Base-by-base conservation (phyloP, 345 rosid genomes). In the Salix suchowensis region DNA sequence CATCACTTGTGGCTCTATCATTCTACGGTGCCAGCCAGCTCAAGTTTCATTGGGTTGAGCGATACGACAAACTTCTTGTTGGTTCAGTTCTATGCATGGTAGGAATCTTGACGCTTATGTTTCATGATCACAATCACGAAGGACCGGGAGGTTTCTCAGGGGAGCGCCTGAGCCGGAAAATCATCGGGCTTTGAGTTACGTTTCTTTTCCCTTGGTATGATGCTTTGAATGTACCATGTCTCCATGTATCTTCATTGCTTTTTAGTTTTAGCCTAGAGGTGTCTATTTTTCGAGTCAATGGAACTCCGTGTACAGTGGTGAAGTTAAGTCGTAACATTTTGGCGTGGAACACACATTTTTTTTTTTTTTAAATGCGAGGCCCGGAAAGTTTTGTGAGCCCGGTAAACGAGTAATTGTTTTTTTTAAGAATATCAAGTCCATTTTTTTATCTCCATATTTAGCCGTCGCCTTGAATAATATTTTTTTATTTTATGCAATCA, bases 1-100 rank as follows among this genome's bases (percentile, higher is more conserved):
- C 97, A 65, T 96, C 97, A 0, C 82, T 96, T 74, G 99, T 96
- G 85, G 99, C 99, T 74, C 84, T 94, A 67, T 93, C 99, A 2
- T 96, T 92, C 88, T 96, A 94, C 16, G 99, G 99, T 73, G 99
- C 99, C 26, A 91, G 99, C 84, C 97, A 96, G 87, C 84, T 96
- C 34, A 96, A 96, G 82, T 96, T 96, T 79, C 98, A 90, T 70
- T 96, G 99, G 99, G 97, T 93, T 83, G 98, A 96, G 82, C 87
- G 88, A 36, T 94, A 92, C 36, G 99, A 96, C 91, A 96, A 96
- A 77, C 93, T 94, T 75, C 92, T 96, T 21, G 97, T 96, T 60
- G 99, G 99, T 75, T 94, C 94, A 0, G 99, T 92, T 72, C 85
- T 96, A 46, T 96, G 98, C 78, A 82, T 92, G 87, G 99, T 96